Evolutionary conservation across 305 asterid genomes (phyloP).

Genomic region (Plantago rigida): DNA sequence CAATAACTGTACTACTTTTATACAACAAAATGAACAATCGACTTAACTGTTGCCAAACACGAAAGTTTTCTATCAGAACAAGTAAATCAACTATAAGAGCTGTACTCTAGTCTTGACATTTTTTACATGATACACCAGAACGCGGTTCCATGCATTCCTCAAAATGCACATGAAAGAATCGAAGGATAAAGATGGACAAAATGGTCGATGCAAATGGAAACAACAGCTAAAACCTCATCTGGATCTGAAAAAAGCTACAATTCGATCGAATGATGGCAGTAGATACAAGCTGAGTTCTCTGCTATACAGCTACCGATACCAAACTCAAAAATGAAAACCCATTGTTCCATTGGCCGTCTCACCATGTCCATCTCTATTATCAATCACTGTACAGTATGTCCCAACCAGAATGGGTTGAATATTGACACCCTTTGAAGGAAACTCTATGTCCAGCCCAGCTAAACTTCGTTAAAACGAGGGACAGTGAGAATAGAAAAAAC

Average conservation of each 20-base stretch:
- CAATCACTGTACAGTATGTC: slow-evolving; percentile 39
- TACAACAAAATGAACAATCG: slow-evolving; percentile 9
- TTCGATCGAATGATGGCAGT: slow-evolving; percentile 17
- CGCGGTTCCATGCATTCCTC: slow-evolving; percentile 32
- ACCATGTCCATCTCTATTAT: slow-evolving; percentile 26
- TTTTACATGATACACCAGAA: slow-evolving; percentile 42
- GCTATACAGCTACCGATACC: slow-evolving; percentile 28
- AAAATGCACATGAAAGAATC: slow-evolving; percentile 32
- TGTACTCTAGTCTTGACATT: slow-evolving; percentile 19
- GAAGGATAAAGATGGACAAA: slow-evolving; percentile 24
- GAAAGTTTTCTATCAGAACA: slow-evolving; percentile 25
- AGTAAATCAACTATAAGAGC: slow-evolving; percentile 25
- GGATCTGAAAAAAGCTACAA: slow-evolving; percentile 11
- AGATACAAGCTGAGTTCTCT: slow-evolving; percentile 30
- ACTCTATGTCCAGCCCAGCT: slow-evolving; percentile 19
- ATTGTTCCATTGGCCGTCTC: slow-evolving; percentile 20
- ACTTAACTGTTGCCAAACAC: slow-evolving; percentile 17
- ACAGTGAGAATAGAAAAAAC: slow-evolving; percentile 24
- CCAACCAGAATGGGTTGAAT: slow-evolving; percentile 28
- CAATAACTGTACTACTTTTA: background rate
- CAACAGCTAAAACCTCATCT: background rate
- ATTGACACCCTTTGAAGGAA: slow-evolving; percentile 18
- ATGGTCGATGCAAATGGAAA: slow-evolving; percentile 21
- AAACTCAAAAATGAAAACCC: slow-evolving; percentile 29
- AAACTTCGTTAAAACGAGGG: slow-evolving; percentile 23